Evolutionary conservation across 495 filamentous ascomycete genomes (phyloP), one percentile per base, ranked within the genome.

Genomic region (Penicillium herquei): DNA sequence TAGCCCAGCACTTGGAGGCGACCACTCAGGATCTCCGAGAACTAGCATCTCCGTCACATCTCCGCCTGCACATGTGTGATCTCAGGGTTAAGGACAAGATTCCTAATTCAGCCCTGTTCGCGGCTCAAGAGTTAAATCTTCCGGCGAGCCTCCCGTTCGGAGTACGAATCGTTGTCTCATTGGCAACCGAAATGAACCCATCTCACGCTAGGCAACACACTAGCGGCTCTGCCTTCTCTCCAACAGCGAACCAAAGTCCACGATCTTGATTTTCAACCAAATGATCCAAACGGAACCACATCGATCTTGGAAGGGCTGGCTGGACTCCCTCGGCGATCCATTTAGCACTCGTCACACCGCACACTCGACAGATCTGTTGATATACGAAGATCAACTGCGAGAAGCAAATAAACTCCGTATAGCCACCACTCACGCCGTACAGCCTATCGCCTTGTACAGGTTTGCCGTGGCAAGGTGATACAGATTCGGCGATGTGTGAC

Each of bases 41-140:
- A 52, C 30, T 51, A 55, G 39, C 7, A 55, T 52, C 51, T 52
- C 59, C 55, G 59, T 17, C 17, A 16, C 41, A 52, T 42, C 37
- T 50, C 52, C 59, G 49, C 26, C n/a, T 14, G n/a, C 12, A 39
- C 42, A n/a, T n/a, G n/a, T n/a, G n/a, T n/a, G 41, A 39, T 26
- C 37, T 13, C 14, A 26, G 48, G 18, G 26, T 30, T 31, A 51
- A 14, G 18, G 33, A 39, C 26, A 14, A 16, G 12, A 31, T 30
- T 37, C 34, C 11, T 41, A 18, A 32, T 51, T 35, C 5, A 51
- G 39, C 42, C 31, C 18, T 34, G 33, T 31, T 49, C 11, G 18
- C 31, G 30, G 39, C 39, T 21, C 30, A 13, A 39, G 39, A 14
- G 14, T 14, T 32, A 21, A 34, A 30, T 42, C 21, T 39, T 44